Percentiles rank a stretch among this genome's conserved stretches.
These are phyloP conservation scores for Aschersonia sp. DNA, from an alignment of 2,329 filamentous ascomycete genomes.

Conservation along the genomic window DNA sequence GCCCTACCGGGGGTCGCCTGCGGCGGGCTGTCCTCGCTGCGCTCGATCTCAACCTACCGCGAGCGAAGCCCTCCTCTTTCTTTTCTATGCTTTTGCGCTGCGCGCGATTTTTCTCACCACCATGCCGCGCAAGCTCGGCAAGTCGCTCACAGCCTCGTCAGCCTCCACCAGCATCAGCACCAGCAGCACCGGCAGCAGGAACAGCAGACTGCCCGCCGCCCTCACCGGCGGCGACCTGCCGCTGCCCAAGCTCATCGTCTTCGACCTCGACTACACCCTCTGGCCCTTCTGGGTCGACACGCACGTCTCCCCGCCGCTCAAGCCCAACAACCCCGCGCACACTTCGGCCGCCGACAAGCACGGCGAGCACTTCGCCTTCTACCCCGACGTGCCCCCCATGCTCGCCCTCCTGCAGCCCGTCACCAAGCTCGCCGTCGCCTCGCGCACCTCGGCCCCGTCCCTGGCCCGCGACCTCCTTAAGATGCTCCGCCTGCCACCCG, in stretches of 20 bases:
- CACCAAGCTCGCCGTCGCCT: constrained; percentile 56
- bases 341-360: constrained; percentile 34
- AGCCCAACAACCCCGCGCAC: constrained; percentile 27
- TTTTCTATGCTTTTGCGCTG: too few relatives aligned
- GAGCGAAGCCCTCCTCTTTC: too few relatives aligned
- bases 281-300: constrained; percentile 99
- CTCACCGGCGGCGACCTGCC: constrained; percentile 29
- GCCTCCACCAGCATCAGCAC: neutral
- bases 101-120: neutral
- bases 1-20: too few relatives aligned
- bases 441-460: constrained; percentile 65
- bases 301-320: constrained; percentile 64
- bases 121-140: constrained; percentile 20
- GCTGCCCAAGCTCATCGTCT: constrained; percentile 71
- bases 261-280: constrained; percentile 96
- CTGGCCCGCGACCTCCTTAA: constrained; percentile 70
- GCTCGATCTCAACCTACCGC: too few relatives aligned
- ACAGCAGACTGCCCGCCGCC: too few relatives aligned
- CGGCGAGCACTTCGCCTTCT: constrained; percentile 58
- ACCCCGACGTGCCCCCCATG: constrained; percentile 51
- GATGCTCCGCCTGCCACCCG: constrained; percentile 44
- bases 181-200: too few relatives aligned
- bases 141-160: constrained; percentile 7
- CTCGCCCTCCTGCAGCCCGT: constrained; percentile 21
- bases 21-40: too few relatives aligned